Conservation (phyloP, 1,284 basidiomycete species). For the Anthracocystis panici-leucophaei region DNA sequence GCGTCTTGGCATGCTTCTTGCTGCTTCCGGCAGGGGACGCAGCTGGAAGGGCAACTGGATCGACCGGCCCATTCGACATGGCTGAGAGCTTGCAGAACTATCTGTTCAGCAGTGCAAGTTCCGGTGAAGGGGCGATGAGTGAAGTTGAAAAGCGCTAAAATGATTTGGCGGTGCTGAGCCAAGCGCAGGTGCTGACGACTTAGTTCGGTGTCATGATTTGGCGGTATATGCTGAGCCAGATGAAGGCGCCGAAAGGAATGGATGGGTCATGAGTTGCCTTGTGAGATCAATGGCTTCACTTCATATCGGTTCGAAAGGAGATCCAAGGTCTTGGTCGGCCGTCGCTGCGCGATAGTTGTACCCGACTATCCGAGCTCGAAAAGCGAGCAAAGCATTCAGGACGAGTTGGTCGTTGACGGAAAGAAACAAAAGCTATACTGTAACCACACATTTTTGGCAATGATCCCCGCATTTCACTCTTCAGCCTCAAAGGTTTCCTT, state of each 20-base stretch:
- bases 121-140: background rate
- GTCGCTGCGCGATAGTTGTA: background rate
- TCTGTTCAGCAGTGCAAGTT: background rate
- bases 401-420: background rate
- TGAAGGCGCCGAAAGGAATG: background rate
- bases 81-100: background rate
- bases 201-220: conserved; percentile 10
- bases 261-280: background rate
- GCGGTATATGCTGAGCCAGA: background rate
- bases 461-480: background rate
- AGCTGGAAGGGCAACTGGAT: background rate
- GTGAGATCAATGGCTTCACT: background rate
- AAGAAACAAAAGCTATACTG: background rate
- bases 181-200: background rate
- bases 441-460: background rate
- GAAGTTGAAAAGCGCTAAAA: background rate
- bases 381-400: background rate
- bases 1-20: conserved; percentile 19
- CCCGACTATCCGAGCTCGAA: background rate
- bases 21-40: background rate
- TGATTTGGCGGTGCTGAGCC: conserved; percentile 4
- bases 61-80: background rate
- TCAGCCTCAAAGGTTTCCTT: background rate
- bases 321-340: background rate
- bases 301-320: background rate